These are phyloP conservation scores for Aureobasidium sp. DNA, from an alignment of 2,329 filamentous ascomycete species.

Conservation along the genomic window DNA sequence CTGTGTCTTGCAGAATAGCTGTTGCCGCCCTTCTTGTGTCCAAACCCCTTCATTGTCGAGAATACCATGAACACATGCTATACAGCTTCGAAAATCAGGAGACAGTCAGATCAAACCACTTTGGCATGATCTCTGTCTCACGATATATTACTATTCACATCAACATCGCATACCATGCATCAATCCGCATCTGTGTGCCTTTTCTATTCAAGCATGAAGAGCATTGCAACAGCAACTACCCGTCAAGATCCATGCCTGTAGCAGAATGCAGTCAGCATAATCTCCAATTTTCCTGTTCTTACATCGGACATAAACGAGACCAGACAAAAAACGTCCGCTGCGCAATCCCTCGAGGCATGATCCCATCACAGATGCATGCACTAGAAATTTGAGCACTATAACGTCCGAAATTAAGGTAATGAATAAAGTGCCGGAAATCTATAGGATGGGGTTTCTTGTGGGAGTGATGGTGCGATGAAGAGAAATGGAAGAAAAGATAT, in stretches of 20 bases:
- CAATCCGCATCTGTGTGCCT: background rate
- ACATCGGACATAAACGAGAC: background rate
- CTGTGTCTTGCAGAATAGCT: background rate
- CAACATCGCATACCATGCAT: background rate
- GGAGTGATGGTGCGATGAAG: no score
- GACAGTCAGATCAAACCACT: no score
- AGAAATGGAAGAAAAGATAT: background rate
- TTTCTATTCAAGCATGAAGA: background rate
- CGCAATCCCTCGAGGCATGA: background rate
- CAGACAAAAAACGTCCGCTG: background rate
- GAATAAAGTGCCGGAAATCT: background rate
- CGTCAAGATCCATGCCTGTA: background rate
- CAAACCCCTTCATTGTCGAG: no score
- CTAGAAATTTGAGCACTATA: no score
- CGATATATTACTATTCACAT: background rate
- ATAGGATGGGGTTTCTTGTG: background rate
- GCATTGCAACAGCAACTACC: background rate
- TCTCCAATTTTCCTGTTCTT: background rate
- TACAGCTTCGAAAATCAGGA: no score
- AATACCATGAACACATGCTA: no score
- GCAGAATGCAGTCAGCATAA: background rate
- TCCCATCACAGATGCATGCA: no score
- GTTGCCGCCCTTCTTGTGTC: background rate
- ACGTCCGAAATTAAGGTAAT: no score
- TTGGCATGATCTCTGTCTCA: no score